These are phyloP conservation scores for Phycomyces nitens DNA, from an alignment of 192 early-diverging fungal species.

Conservation along the genomic window DNA sequence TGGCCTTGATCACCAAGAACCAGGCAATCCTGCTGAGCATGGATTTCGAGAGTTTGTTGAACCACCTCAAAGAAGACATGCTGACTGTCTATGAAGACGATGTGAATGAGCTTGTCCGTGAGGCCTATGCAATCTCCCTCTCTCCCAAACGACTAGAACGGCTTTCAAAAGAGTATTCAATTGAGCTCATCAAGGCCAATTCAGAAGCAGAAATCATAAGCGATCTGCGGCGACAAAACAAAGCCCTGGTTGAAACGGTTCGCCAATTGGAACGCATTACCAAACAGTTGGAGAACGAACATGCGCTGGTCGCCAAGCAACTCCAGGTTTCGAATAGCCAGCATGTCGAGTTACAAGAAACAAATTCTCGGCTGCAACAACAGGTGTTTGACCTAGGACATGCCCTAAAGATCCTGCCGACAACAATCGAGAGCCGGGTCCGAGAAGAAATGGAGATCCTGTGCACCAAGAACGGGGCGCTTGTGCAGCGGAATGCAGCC, in stretches of 20 bases:
- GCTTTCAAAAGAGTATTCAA: slow-evolving; percentile 66
- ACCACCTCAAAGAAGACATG: slow-evolving; percentile 17
- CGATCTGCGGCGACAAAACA: slow-evolving; percentile 61
- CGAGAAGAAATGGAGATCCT: slow-evolving; percentile 73
- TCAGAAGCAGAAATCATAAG: slow-evolving; percentile 66
- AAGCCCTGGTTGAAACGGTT: slow-evolving; percentile 54
- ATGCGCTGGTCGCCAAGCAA: slow-evolving; percentile 67
- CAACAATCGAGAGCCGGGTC: slow-evolving; percentile 55
- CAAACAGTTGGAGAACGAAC: slow-evolving; percentile 68
- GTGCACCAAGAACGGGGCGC: slow-evolving; percentile 76
- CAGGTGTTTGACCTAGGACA: slow-evolving; percentile 57
- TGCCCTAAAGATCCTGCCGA: slow-evolving; percentile 47
- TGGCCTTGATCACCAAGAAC: slow-evolving; percentile 11
- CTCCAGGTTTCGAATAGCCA: slow-evolving; percentile 58
- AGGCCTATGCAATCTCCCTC: slow-evolving; percentile 74
- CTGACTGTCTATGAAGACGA: slow-evolving; percentile 42
- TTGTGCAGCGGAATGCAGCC: slow-evolving; percentile 60
- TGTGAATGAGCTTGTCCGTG: slow-evolving; percentile 68
- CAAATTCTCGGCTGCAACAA: slow-evolving; percentile 48
- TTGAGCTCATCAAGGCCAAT: slow-evolving; percentile 56
- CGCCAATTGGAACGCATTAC: slow-evolving; percentile 57
- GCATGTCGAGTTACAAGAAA: slow-evolving; percentile 47
- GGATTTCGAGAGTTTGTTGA: slow-evolving; percentile 13
- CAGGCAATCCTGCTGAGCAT: slow-evolving; percentile 11
- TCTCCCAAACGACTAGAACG: slow-evolving; percentile 63